Evolutionary conservation across 2,329 filamentous ascomycete species (phyloP).

Genomic region (Hymenoscyphus repandus): DNA sequence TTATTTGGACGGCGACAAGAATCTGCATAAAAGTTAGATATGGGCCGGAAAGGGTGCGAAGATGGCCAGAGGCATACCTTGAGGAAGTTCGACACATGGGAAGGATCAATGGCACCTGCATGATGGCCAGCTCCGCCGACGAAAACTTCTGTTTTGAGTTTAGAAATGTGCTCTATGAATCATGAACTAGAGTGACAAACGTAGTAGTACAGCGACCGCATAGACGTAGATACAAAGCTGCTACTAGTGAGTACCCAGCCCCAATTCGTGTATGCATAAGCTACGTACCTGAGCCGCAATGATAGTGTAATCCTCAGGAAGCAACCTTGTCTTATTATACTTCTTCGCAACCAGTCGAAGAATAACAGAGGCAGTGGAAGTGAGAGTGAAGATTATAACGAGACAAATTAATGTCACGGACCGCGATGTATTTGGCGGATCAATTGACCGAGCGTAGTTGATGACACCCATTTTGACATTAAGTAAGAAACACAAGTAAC

Average conservation of each 20-base stretch:
- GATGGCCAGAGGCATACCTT: background rate
- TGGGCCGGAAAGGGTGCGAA: background rate
- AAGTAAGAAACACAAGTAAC: no score
- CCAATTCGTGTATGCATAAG: no score
- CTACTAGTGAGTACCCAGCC: background rate
- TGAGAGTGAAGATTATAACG: background rate
- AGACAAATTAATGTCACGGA: background rate
- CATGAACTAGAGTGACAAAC: background rate
- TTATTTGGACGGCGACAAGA: slow-evolving; percentile 1
- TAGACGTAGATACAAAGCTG: background rate
- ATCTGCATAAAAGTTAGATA: background rate
- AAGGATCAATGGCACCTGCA: background rate
- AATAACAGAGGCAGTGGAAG: slow-evolving; percentile 6
- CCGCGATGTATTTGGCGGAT: no score
- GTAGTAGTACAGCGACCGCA: background rate
- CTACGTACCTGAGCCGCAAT: slow-evolving; percentile 2
- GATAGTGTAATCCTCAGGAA: slow-evolving; percentile 6
- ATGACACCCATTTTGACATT: no score
- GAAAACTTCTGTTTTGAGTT: background rate
- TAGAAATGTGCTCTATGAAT: background rate
- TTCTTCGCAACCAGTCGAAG: slow-evolving; percentile 10
- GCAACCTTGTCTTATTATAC: background rate
- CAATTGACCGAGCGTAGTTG: no score
- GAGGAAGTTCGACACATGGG: background rate
- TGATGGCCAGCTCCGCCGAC: slow-evolving; percentile 2